Conservation (phyloP, 139 green algal genomes). For the Prasinococcaceae sp. region DNA sequence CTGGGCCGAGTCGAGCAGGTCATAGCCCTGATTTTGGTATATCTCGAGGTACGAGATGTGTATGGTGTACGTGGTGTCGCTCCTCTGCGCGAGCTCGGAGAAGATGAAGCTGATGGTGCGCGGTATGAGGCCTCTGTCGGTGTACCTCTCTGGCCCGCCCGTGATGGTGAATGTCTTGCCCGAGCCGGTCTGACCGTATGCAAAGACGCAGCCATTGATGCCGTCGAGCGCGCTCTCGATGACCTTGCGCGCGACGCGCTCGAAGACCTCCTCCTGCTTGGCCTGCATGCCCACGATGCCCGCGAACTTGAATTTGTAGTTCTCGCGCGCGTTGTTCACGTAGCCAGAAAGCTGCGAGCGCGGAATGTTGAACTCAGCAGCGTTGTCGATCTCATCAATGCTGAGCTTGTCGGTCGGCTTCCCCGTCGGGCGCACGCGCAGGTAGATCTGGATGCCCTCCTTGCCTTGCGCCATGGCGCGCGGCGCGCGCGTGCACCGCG, state of each 20-base stretch:
- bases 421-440: no score
- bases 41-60: constrained; percentile 77
- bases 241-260: constrained; percentile 41
- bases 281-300: constrained; percentile 51
- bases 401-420: no score
- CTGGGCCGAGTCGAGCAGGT: constrained; percentile 61
- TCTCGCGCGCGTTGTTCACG: constrained; percentile 70
- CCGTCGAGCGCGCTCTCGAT: constrained; percentile 48
- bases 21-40: constrained; percentile 72
- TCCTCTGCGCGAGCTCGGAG: constrained; percentile 32
- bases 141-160: constrained; percentile 26
- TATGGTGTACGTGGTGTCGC: constrained; percentile 41
- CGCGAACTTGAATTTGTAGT: constrained; percentile 65
- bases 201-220: constrained; percentile 72
- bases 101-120: constrained; percentile 55
- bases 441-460: no score
- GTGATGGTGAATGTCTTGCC: constrained; percentile 36
- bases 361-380: no score
- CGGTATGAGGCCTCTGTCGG: constrained; percentile 67
- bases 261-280: constrained; percentile 70
- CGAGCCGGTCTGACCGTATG: constrained; percentile 52
- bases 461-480: no score
- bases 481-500: no score
- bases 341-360: no score
- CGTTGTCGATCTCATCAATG: no score